Percentiles rank a stretch among this genome's conserved stretches.
phyloP scores from a whole-genome alignment of 2,329 filamentous ascomycete species.

The Fusarium xyrophilum region DNA sequence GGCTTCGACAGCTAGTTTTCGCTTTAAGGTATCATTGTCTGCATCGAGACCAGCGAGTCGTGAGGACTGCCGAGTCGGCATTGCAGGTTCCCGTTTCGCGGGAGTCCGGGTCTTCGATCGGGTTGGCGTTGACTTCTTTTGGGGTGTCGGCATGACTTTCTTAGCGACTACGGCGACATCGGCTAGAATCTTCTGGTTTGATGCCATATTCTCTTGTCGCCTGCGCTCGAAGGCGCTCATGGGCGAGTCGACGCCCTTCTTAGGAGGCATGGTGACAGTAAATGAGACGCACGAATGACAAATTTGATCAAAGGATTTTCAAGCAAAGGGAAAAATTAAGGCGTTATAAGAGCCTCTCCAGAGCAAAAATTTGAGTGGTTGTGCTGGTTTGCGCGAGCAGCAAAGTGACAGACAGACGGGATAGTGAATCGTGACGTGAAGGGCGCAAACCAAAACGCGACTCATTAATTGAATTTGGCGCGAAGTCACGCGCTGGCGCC shows the following conservation, averaged over 20 bases:
- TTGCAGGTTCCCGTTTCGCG: slow-evolving; percentile 55
- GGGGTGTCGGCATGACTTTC: slow-evolving; percentile 67
- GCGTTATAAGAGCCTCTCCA: background rate
- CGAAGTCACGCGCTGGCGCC: slow-evolving; percentile 44
- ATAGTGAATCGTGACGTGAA: slow-evolving; percentile 32
- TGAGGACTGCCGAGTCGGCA: slow-evolving; percentile 64
- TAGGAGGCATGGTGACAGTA: slow-evolving; percentile 49
- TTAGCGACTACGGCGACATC: slow-evolving; percentile 77
- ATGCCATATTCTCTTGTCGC: slow-evolving; percentile 83
- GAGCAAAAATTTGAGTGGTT: background rate
- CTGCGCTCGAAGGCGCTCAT: slow-evolving; percentile 88
- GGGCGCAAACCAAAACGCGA: slow-evolving; percentile 27
- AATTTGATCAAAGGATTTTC: background rate
- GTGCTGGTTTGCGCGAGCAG: background rate
- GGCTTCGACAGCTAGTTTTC: slow-evolving; percentile 59
- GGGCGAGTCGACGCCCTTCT: slow-evolving; percentile 49
- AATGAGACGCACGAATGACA: background rate
- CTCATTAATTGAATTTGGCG: slow-evolving; percentile 41
- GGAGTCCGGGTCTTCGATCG: slow-evolving; percentile 48
- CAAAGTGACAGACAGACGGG: background rate
- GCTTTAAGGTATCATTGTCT: slow-evolving; percentile 55
- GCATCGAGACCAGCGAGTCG: slow-evolving; percentile 63
- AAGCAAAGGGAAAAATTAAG: background rate
- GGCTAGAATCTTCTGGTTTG: slow-evolving; percentile 81
- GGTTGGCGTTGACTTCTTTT: slow-evolving; percentile 48